These are phyloP conservation scores for Cornus controversa DNA, from an alignment of 148 eudicot genomes.

Conservation along the genomic window DNA sequence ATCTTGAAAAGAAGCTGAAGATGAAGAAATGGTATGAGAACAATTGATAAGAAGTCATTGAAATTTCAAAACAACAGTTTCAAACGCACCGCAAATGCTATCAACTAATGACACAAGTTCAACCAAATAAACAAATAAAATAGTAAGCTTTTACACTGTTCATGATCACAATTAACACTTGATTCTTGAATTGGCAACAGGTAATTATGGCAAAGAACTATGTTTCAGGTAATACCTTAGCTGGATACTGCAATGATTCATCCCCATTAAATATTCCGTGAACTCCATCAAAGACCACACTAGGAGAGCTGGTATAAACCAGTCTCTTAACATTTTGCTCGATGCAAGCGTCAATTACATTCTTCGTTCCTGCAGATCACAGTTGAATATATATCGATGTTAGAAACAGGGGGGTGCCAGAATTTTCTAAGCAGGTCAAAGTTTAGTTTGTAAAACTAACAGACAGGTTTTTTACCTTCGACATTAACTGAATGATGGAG, in stretches of 20 bases:
- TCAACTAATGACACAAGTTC: background rate
- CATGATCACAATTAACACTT: background rate
- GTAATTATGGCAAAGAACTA: background rate
- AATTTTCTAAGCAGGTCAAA: background rate
- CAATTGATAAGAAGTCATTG: too few species aligned
- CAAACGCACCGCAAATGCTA: too few species aligned
- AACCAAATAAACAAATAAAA: background rate
- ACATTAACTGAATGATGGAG: constrained; percentile 88
- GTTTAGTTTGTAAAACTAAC: background rate
- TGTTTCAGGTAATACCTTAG: constrained; percentile 53
- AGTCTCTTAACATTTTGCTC: constrained; percentile 82
- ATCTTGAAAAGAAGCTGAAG: too few species aligned
- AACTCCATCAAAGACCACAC: constrained; percentile 93
- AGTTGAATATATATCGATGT: background rate
- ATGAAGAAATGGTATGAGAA: too few species aligned
- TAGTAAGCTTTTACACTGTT: background rate
- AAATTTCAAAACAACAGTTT: too few species aligned
- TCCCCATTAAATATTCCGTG: constrained; percentile 76
- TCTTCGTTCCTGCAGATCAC: constrained; percentile 60
- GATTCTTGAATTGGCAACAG: background rate
- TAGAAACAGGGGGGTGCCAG: background rate
- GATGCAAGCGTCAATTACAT: constrained; percentile 84
- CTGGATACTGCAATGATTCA: constrained; percentile 85
- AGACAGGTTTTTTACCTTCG: constrained; percentile 45
- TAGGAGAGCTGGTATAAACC: constrained; percentile 91